A percentile compares a stretch with the other conserved stretches of the same genome.
Conservation (phyloP, 2,329 filamentous ascomycete genomes). For the Colletotrichum sublineola region DNA sequence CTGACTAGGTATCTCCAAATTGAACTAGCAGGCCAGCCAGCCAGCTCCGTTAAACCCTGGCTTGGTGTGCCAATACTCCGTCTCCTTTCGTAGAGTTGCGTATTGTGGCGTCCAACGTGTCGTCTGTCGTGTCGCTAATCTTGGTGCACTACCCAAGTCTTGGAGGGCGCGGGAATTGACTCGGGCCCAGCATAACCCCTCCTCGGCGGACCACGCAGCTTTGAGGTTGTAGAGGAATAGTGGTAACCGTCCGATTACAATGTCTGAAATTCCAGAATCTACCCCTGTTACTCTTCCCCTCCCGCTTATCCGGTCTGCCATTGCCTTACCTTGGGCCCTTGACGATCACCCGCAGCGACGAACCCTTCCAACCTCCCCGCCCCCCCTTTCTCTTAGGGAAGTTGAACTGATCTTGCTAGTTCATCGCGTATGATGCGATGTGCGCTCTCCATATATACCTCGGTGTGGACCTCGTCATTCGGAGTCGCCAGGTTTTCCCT, state of each 20-base stretch:
- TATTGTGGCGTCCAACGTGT: slow-evolving; percentile 37
- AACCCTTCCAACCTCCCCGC: slow-evolving; percentile 25
- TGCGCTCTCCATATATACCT: slow-evolving; percentile 26
- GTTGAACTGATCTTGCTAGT: slow-evolving; percentile 10
- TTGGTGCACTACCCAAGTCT: background rate
- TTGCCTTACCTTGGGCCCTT: slow-evolving; percentile 6
- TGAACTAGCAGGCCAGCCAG: background rate
- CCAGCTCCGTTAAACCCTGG: slow-evolving; percentile 7
- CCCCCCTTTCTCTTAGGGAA: background rate
- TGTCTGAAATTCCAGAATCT: slow-evolving; percentile 7
- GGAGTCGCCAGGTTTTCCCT: background rate
- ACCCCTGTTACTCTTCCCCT: background rate
- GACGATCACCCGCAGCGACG: slow-evolving; percentile 23
- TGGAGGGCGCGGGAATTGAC: slow-evolving; percentile 13
- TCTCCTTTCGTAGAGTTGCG: slow-evolving; percentile 23
- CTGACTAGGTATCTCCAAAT: slow-evolving; percentile 4
- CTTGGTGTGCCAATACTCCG: slow-evolving; percentile 8
- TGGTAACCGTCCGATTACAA: slow-evolving; percentile 14
- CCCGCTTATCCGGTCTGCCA: slow-evolving; percentile 13
- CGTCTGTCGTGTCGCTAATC: slow-evolving; percentile 23
- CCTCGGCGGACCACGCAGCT: slow-evolving; percentile 6
- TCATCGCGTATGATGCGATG: background rate
- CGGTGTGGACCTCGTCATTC: slow-evolving; percentile 12
- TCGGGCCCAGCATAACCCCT: slow-evolving; percentile 11
- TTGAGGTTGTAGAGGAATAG: background rate